Conservation (phyloP, 1,284 basidiomycete genomes). For the Cutaneotrichosporon sp. region DNA sequence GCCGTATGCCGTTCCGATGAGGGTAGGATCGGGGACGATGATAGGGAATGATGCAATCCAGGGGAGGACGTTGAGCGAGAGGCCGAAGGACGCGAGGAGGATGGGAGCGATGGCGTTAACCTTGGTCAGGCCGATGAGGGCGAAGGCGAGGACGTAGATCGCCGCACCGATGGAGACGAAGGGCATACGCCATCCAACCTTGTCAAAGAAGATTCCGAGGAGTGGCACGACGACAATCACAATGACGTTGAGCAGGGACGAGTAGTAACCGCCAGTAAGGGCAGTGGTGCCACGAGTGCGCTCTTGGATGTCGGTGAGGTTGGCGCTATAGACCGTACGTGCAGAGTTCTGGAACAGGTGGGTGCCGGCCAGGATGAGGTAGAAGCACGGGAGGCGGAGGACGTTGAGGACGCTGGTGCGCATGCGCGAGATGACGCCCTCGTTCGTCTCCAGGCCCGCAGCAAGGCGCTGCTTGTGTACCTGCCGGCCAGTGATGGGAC, state of each 20-base stretch:
- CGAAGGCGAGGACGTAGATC: slow-evolving; percentile 46
- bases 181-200: slow-evolving; percentile 25
- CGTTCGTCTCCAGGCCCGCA: not conserved
- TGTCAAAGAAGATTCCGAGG: slow-evolving; percentile 36
- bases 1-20: slow-evolving; percentile 50
- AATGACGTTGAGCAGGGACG: slow-evolving; percentile 43
- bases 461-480: slow-evolving; percentile 8
- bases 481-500: slow-evolving; percentile 16
- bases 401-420: slow-evolving; percentile 16
- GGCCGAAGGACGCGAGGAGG: slow-evolving; percentile 42
- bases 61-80: slow-evolving; percentile 44
- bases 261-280: slow-evolving; percentile 47
- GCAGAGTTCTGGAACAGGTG: slow-evolving; percentile 41
- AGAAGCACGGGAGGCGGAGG: slow-evolving; percentile 21
- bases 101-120: slow-evolving; percentile 48
- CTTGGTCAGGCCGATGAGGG: slow-evolving; percentile 43
- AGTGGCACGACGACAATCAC: slow-evolving; percentile 49
- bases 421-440: slow-evolving; percentile 5
- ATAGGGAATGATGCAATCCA: slow-evolving; percentile 49
- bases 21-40: slow-evolving; percentile 42
- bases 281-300: slow-evolving; percentile 45
- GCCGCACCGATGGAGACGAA: slow-evolving; percentile 32
- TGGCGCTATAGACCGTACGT: slow-evolving; percentile 42
- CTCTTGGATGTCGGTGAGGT: slow-evolving; percentile 47
- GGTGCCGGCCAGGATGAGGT: slow-evolving; percentile 22